phyloP scores from a whole-genome alignment of 768 basidiomycete genomes.

The Leccinum boreale region DNA sequence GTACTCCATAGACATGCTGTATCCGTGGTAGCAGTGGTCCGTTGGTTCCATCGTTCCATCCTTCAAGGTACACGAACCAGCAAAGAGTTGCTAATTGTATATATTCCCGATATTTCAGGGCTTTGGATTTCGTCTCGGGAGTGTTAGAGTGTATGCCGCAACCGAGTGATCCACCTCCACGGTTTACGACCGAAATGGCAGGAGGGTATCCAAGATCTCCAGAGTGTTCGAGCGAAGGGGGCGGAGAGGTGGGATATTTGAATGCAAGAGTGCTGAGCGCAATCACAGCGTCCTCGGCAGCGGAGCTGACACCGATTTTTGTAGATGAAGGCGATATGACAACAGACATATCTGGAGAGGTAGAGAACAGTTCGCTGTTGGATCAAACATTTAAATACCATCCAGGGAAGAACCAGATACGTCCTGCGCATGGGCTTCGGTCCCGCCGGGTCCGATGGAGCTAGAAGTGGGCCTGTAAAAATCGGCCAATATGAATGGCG shows the following conservation, averaged over 20 bases:
- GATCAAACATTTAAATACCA: background rate
- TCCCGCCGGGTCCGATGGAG: background rate
- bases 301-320: background rate
- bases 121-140: constrained; percentile 2
- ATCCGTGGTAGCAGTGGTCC: constrained; percentile 76
- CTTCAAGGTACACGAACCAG: constrained; percentile 55
- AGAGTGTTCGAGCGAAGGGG: constrained; percentile 2
- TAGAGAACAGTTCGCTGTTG: background rate
- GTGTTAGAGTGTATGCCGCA: background rate
- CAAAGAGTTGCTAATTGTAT: constrained; percentile 57
- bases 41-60: constrained; percentile 76
- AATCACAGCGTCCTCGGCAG: background rate
- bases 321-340: background rate
- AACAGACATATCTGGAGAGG: background rate
- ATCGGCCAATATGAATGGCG: background rate
- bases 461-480: background rate
- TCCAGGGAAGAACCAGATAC: background rate
- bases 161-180: background rate
- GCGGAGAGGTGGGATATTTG: background rate
- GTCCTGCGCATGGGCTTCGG: background rate
- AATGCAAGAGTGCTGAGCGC: constrained; percentile 2
- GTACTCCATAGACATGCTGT: constrained; percentile 52
- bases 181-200: background rate
- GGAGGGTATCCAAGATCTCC: constrained; percentile 1
- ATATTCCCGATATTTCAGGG: constrained; percentile 13